A percentile compares a stretch with the other conserved stretches of the same genome.
Conservation (phyloP, 805 yeast genomes). For the Candida easanensis region DNA sequence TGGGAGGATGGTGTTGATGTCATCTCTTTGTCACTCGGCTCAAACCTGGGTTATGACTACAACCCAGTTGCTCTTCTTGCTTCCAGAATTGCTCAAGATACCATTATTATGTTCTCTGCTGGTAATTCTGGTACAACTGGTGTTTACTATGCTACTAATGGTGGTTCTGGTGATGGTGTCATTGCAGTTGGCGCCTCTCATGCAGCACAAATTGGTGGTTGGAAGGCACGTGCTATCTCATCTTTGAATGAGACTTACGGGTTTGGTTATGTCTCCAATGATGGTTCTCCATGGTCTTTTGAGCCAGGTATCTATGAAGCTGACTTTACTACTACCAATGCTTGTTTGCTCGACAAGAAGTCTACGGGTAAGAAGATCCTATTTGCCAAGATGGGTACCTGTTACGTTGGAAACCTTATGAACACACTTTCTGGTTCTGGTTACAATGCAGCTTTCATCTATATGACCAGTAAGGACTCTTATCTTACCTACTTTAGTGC, state of each 20-base stretch:
- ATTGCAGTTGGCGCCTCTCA: constrained; percentile 15
- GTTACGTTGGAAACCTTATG: neutral
- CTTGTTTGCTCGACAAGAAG: constrained; percentile 3
- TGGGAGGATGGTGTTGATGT: constrained; percentile 14
- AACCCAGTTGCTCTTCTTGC: constrained; percentile 14
- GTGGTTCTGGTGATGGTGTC: constrained; percentile 16
- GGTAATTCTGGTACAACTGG: constrained; percentile 18
- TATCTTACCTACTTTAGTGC: neutral
- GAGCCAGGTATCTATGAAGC: constrained; percentile 9
- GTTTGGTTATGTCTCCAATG: constrained; percentile 9
- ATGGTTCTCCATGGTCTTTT: neutral
- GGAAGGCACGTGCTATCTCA: constrained; percentile 7
- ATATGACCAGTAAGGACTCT: neutral
- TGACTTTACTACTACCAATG: constrained; percentile 2
- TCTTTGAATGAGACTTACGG: constrained; percentile 9
- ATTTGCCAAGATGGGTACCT: constrained; percentile 6
- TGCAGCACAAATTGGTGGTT: constrained; percentile 12
- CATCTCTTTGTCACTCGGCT: constrained; percentile 16
- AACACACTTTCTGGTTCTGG: constrained; percentile 1
- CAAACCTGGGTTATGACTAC: constrained; percentile 13
- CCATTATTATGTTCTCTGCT: constrained; percentile 16
- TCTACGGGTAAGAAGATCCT: constrained; percentile 1
- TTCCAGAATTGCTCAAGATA: constrained; percentile 11
- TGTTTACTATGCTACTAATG: constrained; percentile 14
- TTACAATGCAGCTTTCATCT: constrained; percentile 1